Conservation (phyloP, 768 basidiomycete genomes). For the Gautieria morchelliformis region DNA sequence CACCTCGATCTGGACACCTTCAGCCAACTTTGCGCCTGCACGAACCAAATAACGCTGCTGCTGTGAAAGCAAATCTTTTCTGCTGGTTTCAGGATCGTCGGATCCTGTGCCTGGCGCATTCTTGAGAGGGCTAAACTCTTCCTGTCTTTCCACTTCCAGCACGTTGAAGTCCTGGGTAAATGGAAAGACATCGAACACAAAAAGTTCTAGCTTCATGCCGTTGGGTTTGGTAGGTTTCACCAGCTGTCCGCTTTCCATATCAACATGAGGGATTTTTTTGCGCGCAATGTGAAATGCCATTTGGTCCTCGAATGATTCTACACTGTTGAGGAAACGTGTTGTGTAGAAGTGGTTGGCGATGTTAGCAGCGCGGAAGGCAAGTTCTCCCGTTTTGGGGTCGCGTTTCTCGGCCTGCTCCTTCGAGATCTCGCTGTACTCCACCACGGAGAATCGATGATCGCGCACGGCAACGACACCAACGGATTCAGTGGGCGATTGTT, state of each 20-base stretch:
- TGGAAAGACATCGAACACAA: constrained; percentile 98
- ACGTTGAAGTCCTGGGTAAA: constrained; percentile 77
- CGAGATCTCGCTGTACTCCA: constrained; percentile 96
- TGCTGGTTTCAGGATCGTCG: constrained; percentile 86
- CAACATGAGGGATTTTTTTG: constrained; percentile 89
- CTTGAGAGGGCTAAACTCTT: constrained; percentile 96
- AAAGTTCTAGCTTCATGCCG: constrained; percentile 98
- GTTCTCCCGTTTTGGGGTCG: constrained; percentile 57
- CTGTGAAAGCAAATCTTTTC: constrained; percentile 81
- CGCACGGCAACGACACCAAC: constrained; percentile 90
- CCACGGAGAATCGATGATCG: constrained; percentile 79
- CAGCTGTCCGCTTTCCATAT: constrained; percentile 52
- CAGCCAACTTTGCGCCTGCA: constrained; percentile 65
- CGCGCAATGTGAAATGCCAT: constrained; percentile 97
- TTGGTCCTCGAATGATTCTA: constrained; percentile 73
- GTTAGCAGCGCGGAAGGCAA: constrained; percentile 90
- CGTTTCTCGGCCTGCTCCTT: constrained; percentile 76
- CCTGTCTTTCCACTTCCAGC: constrained; percentile 75
- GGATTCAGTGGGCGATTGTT: constrained; percentile 74
- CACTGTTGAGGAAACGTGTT: constrained; percentile 65
- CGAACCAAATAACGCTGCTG: constrained; percentile 74
- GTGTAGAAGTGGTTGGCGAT: constrained; percentile 99
- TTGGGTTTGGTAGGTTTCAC: constrained; percentile 87
- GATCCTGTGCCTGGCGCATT: constrained; percentile 90
- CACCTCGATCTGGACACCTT: constrained; percentile 81